Conservation (phyloP, 768 basidiomycete genomes). For the Tricholoma bakamatsutake region DNA sequence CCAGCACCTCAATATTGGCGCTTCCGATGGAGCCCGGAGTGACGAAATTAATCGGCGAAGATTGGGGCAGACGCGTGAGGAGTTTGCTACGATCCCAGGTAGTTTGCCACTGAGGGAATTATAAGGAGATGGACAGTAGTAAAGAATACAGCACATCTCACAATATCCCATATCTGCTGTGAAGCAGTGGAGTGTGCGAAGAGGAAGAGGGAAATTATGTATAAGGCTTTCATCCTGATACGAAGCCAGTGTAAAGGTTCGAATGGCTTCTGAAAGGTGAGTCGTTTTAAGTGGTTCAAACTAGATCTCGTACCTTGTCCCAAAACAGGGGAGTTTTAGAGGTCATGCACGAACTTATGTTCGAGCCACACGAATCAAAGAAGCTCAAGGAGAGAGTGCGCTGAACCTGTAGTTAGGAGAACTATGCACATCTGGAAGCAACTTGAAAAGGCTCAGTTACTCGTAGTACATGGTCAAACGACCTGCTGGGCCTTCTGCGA, state of each 20-base stretch:
- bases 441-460: too few species aligned
- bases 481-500: too few species aligned
- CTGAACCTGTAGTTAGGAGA: too few species aligned
- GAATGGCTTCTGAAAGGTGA: background rate
- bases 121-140: background rate
- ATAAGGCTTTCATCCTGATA: constrained; percentile 3
- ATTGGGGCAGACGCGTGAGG: constrained; percentile 42
- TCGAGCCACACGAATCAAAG: background rate
- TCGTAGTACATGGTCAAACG: too few species aligned
- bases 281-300: background rate
- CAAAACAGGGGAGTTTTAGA: background rate
- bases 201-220: constrained; percentile 4
- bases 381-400: too few species aligned
- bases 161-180: constrained; percentile 20
- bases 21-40: constrained; percentile 49
- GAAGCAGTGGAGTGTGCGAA: constrained; percentile 8
- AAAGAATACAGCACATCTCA: background rate
- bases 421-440: too few species aligned
- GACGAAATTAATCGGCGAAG: constrained; percentile 50
- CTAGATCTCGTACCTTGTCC: background rate
- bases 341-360: background rate
- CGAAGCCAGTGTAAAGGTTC: background rate
- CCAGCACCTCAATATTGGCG: constrained; percentile 60
- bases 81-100: constrained; percentile 46
- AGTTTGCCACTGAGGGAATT: constrained; percentile 47